Evolutionary conservation across 108 stramenopile species (phyloP).

Genomic region (Nitzschia palea): DNA sequence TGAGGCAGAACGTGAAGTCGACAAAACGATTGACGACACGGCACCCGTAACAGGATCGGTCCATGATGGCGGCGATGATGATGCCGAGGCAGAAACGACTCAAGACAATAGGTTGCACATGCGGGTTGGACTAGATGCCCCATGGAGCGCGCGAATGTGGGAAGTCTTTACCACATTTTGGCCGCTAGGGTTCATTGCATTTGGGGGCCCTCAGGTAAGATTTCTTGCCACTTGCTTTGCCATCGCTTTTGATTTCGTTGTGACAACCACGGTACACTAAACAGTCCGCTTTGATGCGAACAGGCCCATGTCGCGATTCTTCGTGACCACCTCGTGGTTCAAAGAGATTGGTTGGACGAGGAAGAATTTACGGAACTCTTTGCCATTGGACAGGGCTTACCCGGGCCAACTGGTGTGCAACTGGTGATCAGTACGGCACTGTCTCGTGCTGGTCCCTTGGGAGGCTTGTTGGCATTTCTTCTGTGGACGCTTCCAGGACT

Average conservation of each 20-base stretch:
- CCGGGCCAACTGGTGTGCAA: constrained; percentile 90
- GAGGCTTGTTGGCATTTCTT: constrained; percentile 78
- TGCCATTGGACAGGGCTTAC: constrained; percentile 82
- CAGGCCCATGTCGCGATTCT: constrained; percentile 86
- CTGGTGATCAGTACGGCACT: constrained; percentile 84
- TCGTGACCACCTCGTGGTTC: constrained; percentile 86
- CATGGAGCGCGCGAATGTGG: constrained; percentile 63
- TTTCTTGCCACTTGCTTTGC: not conserved
- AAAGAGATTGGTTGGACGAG: constrained; percentile 85
- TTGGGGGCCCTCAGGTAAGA: constrained; percentile 86
- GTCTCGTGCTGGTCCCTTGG: constrained; percentile 81
- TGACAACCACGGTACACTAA: no score
- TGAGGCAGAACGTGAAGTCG: no score
- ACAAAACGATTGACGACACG: no score
- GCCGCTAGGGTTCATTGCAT: constrained; percentile 86
- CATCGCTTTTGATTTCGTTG: not conserved
- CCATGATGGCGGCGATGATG: constrained; percentile 22
- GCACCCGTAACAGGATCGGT: no score
- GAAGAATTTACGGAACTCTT: constrained; percentile 83
- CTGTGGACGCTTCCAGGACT: constrained; percentile 81
- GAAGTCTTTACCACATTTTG: constrained; percentile 80
- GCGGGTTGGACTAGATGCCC: constrained; percentile 51
- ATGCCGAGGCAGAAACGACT: constrained; percentile 26
- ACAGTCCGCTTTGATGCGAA: no score
- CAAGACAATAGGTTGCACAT: constrained; percentile 16